Base-by-base conservation (phyloP, 1,284 basidiomycete species). In the Peniophora sp. region DNA sequence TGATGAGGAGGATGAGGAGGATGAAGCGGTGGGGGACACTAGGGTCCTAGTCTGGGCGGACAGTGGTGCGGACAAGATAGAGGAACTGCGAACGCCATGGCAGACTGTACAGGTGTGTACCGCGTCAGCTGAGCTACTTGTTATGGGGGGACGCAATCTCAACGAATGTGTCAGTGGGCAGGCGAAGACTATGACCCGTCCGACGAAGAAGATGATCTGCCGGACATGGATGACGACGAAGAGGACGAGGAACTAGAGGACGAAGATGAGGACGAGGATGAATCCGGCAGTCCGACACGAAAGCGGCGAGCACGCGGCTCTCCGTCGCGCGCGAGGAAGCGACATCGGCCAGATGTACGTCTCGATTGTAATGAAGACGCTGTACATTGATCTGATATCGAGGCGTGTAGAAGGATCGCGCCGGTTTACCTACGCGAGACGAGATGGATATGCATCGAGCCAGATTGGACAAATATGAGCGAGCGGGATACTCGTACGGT, bases 41-140 rank as follows among this genome's bases (percentile, higher is more conserved):
- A 73, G 84, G 39, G 79, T 93, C 39, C 68, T 91, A 41, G 76
- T 97, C 0, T 97, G 94, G 94, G 92, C 93, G 56, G 94, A 97
- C 61, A 92, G 91, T 6, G 82, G 80, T 24, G 83, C 84, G 37
- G 79, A 81, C 50, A 72, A 73, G 52, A 68, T 92, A 54, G 68
- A 72, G 42, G 78, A 85, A 47, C 81, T 87, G 60, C 73, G 73
- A 58, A 81, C 79, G 57, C 84, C 90, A 27, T 92, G 83, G 78
- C 88, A 94, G 64, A 80, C 85, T 10, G 67, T 93, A 3, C 79
- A 85, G 67, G 92, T 93, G 58, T 57, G 81, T 65, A 5, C 27
- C 27, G 24, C 17, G 6, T 10, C 20, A 22, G 15, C 49, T 3
- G 11, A 36, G 24, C 45, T 43, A 42, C 17, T 24, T 34, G 45